These are phyloP conservation scores for Mycena vulgaris DNA, from an alignment of 768 basidiomycete species.

Conservation along the genomic window DNA sequence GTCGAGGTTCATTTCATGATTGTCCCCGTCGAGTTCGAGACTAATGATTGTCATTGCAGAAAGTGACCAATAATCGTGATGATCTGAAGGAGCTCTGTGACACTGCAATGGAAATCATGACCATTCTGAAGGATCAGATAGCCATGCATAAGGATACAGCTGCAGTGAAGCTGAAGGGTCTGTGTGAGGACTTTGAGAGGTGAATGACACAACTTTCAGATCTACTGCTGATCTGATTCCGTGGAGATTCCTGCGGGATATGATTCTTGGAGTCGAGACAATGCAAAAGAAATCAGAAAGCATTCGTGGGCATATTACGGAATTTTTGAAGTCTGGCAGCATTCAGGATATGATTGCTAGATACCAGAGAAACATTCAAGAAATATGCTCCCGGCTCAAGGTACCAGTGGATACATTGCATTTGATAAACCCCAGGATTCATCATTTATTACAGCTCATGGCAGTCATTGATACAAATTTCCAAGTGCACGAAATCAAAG, in stretches of 20 bases:
- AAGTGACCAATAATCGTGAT: constrained; percentile 6
- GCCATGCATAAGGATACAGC: not conserved
- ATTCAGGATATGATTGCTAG: constrained; percentile 1
- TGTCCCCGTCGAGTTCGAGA: not conserved
- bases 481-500: constrained; percentile 17
- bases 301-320: not conserved
- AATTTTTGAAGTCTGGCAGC: constrained; percentile 2
- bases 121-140: constrained; percentile 15
- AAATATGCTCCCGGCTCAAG: constrained; percentile 3
- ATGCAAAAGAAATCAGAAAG: not conserved
- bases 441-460: constrained; percentile 8
- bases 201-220: constrained; percentile 1
- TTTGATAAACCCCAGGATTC: constrained; percentile 2
- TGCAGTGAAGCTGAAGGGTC: constrained; percentile 1
- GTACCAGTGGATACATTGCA: constrained; percentile 7
- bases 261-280: not conserved
- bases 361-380: constrained; percentile 11
- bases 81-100: constrained; percentile 21
- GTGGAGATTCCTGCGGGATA: not conserved
- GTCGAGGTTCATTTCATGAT: constrained; percentile 10
- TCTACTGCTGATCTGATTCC: constrained; percentile 1
- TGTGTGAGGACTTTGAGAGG: constrained; percentile 13
- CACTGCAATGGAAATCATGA: constrained; percentile 12
- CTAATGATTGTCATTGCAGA: constrained; percentile 8
- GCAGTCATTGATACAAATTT: constrained; percentile 16